Conservation (phyloP, 2,329 filamentous ascomycete genomes). For the Calonectria henricotiae region DNA sequence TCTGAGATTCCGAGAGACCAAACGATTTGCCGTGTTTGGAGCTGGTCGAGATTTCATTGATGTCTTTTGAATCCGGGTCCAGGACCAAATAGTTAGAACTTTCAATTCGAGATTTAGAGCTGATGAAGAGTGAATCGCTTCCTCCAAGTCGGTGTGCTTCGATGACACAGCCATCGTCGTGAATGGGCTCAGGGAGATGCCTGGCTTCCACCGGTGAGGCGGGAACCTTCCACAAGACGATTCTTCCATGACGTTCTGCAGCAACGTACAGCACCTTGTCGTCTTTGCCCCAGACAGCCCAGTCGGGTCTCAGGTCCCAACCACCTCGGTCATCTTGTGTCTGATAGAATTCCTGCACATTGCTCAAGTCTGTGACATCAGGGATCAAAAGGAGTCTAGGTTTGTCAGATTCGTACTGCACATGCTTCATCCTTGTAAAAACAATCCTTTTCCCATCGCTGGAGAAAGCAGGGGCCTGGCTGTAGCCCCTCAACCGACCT, state of each 20-base stretch:
- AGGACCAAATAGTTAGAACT: conserved; percentile 80
- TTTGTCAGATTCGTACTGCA: conserved; percentile 85
- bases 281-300: conserved; percentile 72
- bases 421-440: conserved; percentile 84
- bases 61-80: conserved; percentile 61
- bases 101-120: conserved; percentile 79
- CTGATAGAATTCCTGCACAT: conserved; percentile 75
- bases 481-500: conserved; percentile 76
- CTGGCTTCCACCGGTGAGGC: conserved; percentile 68
- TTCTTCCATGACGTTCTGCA: conserved; percentile 79
- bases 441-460: conserved; percentile 79
- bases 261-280: conserved; percentile 79
- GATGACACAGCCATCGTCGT: conserved; percentile 69
- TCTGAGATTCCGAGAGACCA: conserved; percentile 75
- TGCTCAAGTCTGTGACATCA: conserved; percentile 72
- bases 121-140: conserved; percentile 72
- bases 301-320: conserved; percentile 74
- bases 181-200: conserved; percentile 67
- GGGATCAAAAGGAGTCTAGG: conserved; percentile 77
- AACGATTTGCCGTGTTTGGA: conserved; percentile 78
- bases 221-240: conserved; percentile 75
- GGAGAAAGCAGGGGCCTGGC: conserved; percentile 80
- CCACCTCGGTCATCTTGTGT: conserved; percentile 75
- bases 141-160: conserved; percentile 70
- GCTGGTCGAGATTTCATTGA: conserved; percentile 73